These are phyloP conservation scores for Tolypocladium tropicale DNA, from an alignment of 2,329 filamentous ascomycete genomes.

Conservation along the genomic window DNA sequence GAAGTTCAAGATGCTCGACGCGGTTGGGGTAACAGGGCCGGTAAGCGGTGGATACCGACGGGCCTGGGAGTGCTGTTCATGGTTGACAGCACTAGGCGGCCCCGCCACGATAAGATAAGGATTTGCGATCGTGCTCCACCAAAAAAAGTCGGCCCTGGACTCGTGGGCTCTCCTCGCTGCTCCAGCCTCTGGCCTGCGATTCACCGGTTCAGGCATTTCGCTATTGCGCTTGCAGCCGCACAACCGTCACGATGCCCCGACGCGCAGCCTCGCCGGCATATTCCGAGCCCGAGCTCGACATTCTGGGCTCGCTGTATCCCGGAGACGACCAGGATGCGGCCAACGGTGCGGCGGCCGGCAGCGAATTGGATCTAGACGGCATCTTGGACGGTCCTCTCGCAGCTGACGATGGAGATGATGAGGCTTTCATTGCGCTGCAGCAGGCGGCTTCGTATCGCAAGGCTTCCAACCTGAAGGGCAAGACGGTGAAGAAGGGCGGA, in stretches of 20 bases:
- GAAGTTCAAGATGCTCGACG: background rate
- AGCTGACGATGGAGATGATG: constrained; percentile 58
- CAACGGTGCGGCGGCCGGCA: constrained; percentile 23
- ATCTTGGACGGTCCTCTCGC: constrained; percentile 42
- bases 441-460: constrained; percentile 87
- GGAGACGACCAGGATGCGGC: constrained; percentile 41
- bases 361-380: constrained; percentile 47
- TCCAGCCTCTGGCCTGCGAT: background rate
- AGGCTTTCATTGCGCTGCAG: constrained; percentile 80
- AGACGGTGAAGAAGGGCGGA: constrained; percentile 85
- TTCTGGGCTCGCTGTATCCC: constrained; percentile 66
- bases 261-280: constrained; percentile 69
- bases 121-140: constrained; percentile 2
- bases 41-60: no score
- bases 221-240: background rate
- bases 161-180: background rate
- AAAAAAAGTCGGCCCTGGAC: constrained; percentile 20
- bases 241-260: constrained; percentile 48
- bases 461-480: constrained; percentile 68
- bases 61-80: no score
- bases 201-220: background rate
- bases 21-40: background rate
- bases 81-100: constrained; percentile 11
- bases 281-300: constrained; percentile 89
- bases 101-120: constrained; percentile 30